Evolutionary conservation across 2,329 filamentous ascomycete genomes (phyloP), one percentile per base, ranked within the genome.

Genomic region (Alternaria solani): DNA sequence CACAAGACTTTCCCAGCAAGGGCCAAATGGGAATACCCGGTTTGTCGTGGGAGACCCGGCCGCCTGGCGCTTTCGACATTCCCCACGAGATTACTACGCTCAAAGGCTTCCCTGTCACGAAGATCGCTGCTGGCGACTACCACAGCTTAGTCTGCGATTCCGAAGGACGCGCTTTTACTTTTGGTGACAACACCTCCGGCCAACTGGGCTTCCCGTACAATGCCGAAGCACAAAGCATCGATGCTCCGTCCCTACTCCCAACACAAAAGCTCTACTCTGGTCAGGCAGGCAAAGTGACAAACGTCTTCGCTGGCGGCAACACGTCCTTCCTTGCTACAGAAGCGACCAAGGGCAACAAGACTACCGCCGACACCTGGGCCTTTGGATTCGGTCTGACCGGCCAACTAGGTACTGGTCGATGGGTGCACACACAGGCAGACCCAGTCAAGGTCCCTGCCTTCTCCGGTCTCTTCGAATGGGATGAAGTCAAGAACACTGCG

Each of bases 251-350:
- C 4, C 84, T 89, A 6, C 76, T 98, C 2, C 86, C 91, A 1
- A 85, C 92, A 39, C 86, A 87, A 62, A 87, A 86, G 62, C 87
- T 96, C 6, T 97, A 97, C 77, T 82, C 84, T 44, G 88, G 87
- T 51, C 84, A 89, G 56, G 74, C 85, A 26, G 86, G 91, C 2
- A 86, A 83, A 53, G 90, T 94, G 9, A 96, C 91, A 0, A 85
- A 85, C 14, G 88, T 98, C 68, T 90, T 91, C 8, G 95, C 95
- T 2, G 95, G 95, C 16, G 95, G 95, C 1, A 84, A 86, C 46
- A 97, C 93, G 72, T 94, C 90, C 47, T 98, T 93, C 80, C 93
- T 98, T 74, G 92, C 90, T 0, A 85, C 97, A 49, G 93, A 97
- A 73, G 91, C 91, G 3, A 87, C 86, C 14, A 86, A 87, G 51